phyloP scores from a whole-genome alignment of 2,329 filamentous ascomycete genomes.

The Emydomyces testavorans region DNA sequence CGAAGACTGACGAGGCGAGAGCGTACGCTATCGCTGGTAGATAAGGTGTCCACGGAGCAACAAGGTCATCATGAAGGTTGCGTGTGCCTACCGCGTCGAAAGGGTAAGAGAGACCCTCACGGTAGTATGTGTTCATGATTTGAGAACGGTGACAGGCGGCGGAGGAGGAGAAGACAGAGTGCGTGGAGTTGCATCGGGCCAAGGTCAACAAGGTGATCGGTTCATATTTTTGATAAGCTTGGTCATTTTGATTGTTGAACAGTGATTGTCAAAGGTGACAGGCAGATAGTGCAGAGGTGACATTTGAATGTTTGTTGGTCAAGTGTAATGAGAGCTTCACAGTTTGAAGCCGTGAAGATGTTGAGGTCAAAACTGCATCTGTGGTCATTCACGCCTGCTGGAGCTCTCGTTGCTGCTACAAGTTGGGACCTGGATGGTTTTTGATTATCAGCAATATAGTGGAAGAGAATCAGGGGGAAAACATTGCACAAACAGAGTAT shows the following conservation, averaged over 20 bases:
- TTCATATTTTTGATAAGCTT: background rate
- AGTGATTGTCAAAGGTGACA: background rate
- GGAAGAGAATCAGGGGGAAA: too few species aligned
- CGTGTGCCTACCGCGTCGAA: conserved; percentile 14
- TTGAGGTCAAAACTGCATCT: background rate
- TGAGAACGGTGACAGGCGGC: background rate
- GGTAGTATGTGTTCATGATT: conserved; percentile 7
- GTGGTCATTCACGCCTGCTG: background rate
- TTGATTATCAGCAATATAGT: too few species aligned
- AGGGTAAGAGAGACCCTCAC: conserved; percentile 12
- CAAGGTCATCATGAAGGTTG: conserved; percentile 27
- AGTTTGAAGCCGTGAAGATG: too few species aligned
- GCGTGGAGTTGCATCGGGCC: background rate
- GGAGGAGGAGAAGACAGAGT: background rate
- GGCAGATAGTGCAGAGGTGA: too few species aligned
- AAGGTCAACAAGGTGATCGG: background rate
- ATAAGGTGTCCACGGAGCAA: conserved; percentile 21
- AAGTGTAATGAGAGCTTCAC: too few species aligned
- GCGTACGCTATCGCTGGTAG: conserved; percentile 24
- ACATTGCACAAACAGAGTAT: too few species aligned
- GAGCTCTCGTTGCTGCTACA: too few species aligned
- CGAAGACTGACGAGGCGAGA: conserved; percentile 22
- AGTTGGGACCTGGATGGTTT: too few species aligned
- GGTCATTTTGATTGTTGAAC: background rate
- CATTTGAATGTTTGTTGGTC: too few species aligned